These are phyloP conservation scores for Bipolaris zeicola DNA, from an alignment of 2,329 filamentous ascomycete species.

Conservation along the genomic window DNA sequence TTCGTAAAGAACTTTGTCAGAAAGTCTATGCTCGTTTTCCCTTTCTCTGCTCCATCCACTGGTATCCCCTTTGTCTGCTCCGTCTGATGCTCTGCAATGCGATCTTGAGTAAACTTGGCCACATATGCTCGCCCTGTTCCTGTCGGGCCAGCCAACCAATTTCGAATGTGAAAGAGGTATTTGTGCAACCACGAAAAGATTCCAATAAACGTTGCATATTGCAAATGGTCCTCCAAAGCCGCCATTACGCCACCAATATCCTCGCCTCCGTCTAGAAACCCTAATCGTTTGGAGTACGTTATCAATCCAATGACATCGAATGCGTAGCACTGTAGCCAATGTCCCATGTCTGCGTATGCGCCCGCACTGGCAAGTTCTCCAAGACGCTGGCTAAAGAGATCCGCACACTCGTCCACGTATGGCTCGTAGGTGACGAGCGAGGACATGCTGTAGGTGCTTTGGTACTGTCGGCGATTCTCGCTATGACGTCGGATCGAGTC, in stretches of 20 bases:
- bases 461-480: constrained; percentile 40
- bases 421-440: constrained; percentile 46
- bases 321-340: constrained; percentile 46
- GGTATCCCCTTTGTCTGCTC: constrained; percentile 10
- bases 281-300: constrained; percentile 26
- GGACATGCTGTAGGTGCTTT: constrained; percentile 15
- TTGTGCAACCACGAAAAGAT: constrained; percentile 38
- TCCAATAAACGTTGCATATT: constrained; percentile 9
- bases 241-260: constrained; percentile 14
- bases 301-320: constrained; percentile 49
- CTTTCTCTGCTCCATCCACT: constrained; percentile 6
- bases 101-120: constrained; percentile 29
- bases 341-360: constrained; percentile 23
- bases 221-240: constrained; percentile 13
- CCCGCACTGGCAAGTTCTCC: constrained; percentile 33
- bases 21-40: constrained; percentile 16
- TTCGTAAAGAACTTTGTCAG: constrained; percentile 22
- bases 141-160: constrained; percentile 41
- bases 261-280: constrained; percentile 23
- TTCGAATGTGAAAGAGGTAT: constrained; percentile 44
- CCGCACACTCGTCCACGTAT: constrained; percentile 48
- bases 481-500: constrained; percentile 46
- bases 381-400: constrained; percentile 37
- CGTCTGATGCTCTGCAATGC: constrained; percentile 21
- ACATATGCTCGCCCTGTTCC: constrained; percentile 37